Evolutionary conservation across 768 basidiomycete genomes (phyloP), one percentile per base, ranked within the genome.

Genomic region (Psilocybe cyanescens): DNA sequence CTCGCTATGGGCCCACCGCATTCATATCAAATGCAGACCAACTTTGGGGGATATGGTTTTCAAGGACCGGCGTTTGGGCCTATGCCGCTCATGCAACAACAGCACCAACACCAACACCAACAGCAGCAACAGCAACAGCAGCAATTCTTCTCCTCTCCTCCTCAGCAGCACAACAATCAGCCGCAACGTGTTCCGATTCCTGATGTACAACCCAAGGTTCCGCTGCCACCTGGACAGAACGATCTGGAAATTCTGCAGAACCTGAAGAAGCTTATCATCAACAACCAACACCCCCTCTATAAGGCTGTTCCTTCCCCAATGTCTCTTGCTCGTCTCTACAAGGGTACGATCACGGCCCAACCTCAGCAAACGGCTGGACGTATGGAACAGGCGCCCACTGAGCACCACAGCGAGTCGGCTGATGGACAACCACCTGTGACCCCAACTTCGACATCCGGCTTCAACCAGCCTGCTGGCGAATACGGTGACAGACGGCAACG

Each of bases 181-280:
- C 50, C 35, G 31, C 70, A 68, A 71, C 72, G 65, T 41, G 51
- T 56, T 31, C 52, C 66, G 68, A 62, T 58, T 54, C 57, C 59
- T 60, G 61, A 63, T 24, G 19, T 59, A 14, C 61, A 52, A 16
- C 29, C 67, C 68, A 64, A 62, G 62, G 58, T 68, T 44, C 51
- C 55, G 55, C 68, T 82, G 0, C 82, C 84, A 2, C 79, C 83
- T 19, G 89, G 87, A 7, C 79, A 84, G 67, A 81, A 78, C 69
- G 91, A 92, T 75, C 82, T 92, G 63, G 88, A 91, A 71, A 81
- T 87, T 33, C 81, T 93, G 61, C 86, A 92, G 74, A 86, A 86
- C 58, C 85, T 93, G 72, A 92, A 93, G 72, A 77, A 84, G 24
- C 76, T 83, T 58, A 92, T 93, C 74, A 88, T 86, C 69, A 81